These are phyloP conservation scores for Vigna unguiculata DNA, from an alignment of 306 rosid genomes.

Conservation along the genomic window DNA sequence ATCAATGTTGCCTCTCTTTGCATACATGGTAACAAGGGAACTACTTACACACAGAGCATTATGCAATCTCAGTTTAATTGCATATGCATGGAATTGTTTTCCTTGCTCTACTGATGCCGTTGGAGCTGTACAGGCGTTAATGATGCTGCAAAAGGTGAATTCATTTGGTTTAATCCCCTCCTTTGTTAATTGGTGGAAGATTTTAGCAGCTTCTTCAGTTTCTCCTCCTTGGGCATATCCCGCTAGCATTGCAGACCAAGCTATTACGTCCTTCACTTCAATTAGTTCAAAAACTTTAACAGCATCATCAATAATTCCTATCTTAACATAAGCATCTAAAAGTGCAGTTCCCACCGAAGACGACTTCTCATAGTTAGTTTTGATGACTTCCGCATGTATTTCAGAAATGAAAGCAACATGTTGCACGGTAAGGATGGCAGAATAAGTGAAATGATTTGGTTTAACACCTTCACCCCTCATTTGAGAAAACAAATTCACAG, in stretches of 20 bases:
- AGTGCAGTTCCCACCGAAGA: conserved; percentile 87
- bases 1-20: conserved; percentile 87
- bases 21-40: conserved; percentile 93
- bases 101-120: conserved; percentile 82
- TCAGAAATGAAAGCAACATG: conserved; percentile 56
- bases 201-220: conserved; percentile 66
- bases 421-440: conserved; percentile 76
- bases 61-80: conserved; percentile 67
- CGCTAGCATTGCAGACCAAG: conserved; percentile 93
- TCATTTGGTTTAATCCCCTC: conserved; percentile 77
- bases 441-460: conserved; percentile 89
- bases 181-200: conserved; percentile 62
- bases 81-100: conserved; percentile 76
- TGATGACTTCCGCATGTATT: conserved; percentile 78
- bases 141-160: conserved; percentile 79
- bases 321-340: conserved; percentile 75
- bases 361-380: conserved; percentile 72
- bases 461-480: conserved; percentile 74
- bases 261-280: conserved; percentile 73
- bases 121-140: conserved; percentile 81
- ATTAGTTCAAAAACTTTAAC: conserved; percentile 68
- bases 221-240: conserved; percentile 86
- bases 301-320: conserved; percentile 61
- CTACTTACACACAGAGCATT: conserved; percentile 82
- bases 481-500: conserved; percentile 65